A percentile compares a stretch with the other conserved stretches of the same genome.
phyloP scores from a whole-genome alignment of 2,329 filamentous ascomycete genomes.

The Chalara sp. region DNA sequence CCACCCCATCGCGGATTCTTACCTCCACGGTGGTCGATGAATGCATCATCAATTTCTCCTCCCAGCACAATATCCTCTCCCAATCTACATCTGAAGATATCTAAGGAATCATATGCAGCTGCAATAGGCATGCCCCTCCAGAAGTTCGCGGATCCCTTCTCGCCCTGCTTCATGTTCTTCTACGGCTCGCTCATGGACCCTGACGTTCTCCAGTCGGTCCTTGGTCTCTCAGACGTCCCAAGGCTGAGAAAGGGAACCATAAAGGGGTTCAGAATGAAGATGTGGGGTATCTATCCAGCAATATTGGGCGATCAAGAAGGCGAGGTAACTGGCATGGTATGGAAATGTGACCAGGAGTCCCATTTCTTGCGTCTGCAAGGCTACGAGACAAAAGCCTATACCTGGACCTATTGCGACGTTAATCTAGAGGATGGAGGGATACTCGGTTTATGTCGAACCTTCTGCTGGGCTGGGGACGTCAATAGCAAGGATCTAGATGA shows the following conservation, averaged over 20 bases:
- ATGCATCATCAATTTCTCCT: no score
- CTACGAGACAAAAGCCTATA: conserved; percentile 1
- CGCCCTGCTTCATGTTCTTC: conserved; percentile 5
- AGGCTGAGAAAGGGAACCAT: neutral
- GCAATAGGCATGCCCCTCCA: neutral
- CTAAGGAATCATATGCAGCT: conserved; percentile 4
- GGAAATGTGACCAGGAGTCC: neutral
- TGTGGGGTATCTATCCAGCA: conserved; percentile 5
- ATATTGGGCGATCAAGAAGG: neutral
- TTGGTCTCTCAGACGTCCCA: neutral
- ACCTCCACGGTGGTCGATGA: no score
- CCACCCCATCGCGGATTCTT: no score
- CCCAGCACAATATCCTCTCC: no score
- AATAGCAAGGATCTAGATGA: conserved; percentile 1
- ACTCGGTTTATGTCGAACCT: neutral
- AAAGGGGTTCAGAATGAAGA: conserved; percentile 2
- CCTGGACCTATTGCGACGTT: conserved; percentile 1
- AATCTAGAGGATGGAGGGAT: conserved; percentile 1
- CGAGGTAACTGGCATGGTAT: conserved; percentile 1
- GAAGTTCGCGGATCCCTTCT: neutral
- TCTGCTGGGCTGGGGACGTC: conserved; percentile 5
- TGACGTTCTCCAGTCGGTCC: neutral
- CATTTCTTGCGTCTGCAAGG: neutral
- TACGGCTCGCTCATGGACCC: conserved; percentile 6
- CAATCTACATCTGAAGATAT: no score